phyloP scores from a whole-genome alignment of 1,139 yeast species.

The Hansenula lynferdii region DNA sequence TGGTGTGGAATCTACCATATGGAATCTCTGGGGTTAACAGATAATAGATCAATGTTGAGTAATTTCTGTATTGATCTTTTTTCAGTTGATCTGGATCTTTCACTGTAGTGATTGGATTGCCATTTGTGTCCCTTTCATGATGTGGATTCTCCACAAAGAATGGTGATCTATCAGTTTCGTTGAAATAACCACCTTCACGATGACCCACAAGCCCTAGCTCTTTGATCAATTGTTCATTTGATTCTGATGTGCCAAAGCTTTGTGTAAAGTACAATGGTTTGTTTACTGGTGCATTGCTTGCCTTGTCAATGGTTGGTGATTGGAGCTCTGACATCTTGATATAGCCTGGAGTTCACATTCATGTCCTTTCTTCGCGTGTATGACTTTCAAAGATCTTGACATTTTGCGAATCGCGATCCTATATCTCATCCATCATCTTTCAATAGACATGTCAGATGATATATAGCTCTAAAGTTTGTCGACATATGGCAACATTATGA shows the following conservation, averaged over 20 bases:
- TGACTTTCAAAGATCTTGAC: too few relatives aligned
- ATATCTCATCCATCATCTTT: too few relatives aligned
- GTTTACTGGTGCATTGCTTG: constrained; percentile 1
- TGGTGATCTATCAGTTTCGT: constrained; percentile 44
- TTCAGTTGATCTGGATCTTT: neutral
- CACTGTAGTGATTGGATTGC: neutral
- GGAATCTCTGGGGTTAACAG: constrained; percentile 41
- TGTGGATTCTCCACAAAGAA: constrained; percentile 33
- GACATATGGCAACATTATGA: too few relatives aligned
- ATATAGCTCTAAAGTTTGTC: too few relatives aligned
- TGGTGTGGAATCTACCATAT: constrained; percentile 40
- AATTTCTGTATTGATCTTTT: constrained; percentile 25
- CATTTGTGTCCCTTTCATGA: constrained; percentile 7
- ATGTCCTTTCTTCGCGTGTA: too few relatives aligned
- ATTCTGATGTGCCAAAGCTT: constrained; percentile 12
- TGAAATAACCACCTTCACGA: constrained; percentile 46
- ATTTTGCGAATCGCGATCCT: too few relatives aligned
- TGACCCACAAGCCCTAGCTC: constrained; percentile 32
- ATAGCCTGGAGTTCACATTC: too few relatives aligned
- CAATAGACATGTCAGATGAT: too few relatives aligned
- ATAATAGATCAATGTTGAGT: constrained; percentile 42
- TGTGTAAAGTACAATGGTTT: constrained; percentile 12
- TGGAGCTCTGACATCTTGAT: too few relatives aligned
- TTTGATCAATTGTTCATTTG: constrained; percentile 23
- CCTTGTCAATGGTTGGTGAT: constrained; percentile 13